Conservation (phyloP, 2,329 filamentous ascomycete genomes). For the Colletotrichum chlorophyti region DNA sequence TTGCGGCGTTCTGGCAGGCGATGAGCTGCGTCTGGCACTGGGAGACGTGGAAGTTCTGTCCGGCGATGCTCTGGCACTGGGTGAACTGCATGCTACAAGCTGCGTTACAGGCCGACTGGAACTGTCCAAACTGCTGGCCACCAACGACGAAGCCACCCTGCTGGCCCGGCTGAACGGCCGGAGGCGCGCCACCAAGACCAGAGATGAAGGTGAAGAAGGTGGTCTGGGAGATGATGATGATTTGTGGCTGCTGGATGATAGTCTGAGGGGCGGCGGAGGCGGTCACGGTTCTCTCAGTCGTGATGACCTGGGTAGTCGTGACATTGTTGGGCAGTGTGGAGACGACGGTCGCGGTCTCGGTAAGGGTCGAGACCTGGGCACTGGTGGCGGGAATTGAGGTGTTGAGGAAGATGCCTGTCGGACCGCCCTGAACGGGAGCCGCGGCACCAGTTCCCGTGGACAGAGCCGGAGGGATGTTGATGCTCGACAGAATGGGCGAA, state of each 20-base stretch:
- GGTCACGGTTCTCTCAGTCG: slow-evolving; percentile 22
- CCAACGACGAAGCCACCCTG: slow-evolving; percentile 30
- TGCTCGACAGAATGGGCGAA: slow-evolving; percentile 18
- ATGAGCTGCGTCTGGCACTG: slow-evolving; percentile 30
- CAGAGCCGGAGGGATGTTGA: slow-evolving; percentile 12
- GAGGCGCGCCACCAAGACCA: slow-evolving; percentile 25
- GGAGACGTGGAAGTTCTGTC: slow-evolving; percentile 27
- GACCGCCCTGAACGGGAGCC: neutral
- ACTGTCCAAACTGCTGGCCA: slow-evolving; percentile 25
- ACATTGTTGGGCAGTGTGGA: slow-evolving; percentile 13
- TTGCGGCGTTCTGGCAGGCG: slow-evolving; percentile 28
- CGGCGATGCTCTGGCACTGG: slow-evolving; percentile 29
- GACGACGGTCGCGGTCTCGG: slow-evolving; percentile 19
- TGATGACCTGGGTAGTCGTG: slow-evolving; percentile 27
- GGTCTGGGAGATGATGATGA: slow-evolving; percentile 30
- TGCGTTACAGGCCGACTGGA: slow-evolving; percentile 28
- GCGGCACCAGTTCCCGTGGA: slow-evolving; percentile 12
- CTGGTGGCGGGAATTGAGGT: slow-evolving; percentile 15
- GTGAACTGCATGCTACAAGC: slow-evolving; percentile 29
- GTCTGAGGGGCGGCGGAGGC: slow-evolving; percentile 12
- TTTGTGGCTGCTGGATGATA: slow-evolving; percentile 18
- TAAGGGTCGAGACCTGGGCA: slow-evolving; percentile 16
- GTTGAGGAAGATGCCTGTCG: slow-evolving; percentile 25
- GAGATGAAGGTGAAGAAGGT: slow-evolving; percentile 31
- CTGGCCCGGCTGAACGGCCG: slow-evolving; percentile 22